phyloP scores from a whole-genome alignment of 2,329 filamentous ascomycete genomes.

The Nannizzia gypsea region DNA sequence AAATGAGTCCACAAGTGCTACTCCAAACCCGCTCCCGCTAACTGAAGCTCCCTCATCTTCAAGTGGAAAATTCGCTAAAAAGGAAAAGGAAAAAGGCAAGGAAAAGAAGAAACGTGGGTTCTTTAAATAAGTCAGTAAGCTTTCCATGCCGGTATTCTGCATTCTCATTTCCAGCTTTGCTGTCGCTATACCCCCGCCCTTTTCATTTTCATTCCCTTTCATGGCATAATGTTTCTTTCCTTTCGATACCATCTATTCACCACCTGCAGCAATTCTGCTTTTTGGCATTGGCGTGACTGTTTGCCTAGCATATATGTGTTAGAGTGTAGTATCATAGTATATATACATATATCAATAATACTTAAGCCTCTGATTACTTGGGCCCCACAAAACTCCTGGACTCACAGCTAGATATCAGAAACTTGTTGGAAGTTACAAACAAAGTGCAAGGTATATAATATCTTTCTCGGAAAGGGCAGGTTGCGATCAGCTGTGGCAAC shows the following conservation, averaged over 20 bases:
- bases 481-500: too few species aligned
- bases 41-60: neutral
- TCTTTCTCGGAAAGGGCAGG: neutral
- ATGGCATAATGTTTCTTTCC: neutral
- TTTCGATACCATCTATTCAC: neutral
- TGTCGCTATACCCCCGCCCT: neutral
- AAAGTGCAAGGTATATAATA: neutral
- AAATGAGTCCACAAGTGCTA: conserved; percentile 1
- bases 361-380: neutral
- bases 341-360: neutral
- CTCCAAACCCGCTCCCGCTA: neutral
- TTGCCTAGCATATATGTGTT: neutral
- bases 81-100: conserved; percentile 40
- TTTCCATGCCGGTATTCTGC: neutral
- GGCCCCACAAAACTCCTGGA: neutral
- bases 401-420: too few species aligned
- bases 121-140: conserved; percentile 19
- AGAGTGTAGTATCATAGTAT: neutral
- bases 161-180: neutral
- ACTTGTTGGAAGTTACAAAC: too few species aligned
- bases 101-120: conserved; percentile 46
- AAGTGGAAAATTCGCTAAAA: conserved; percentile 9
- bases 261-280: neutral
- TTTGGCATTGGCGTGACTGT: conserved; percentile 4
- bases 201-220: neutral